These are phyloP conservation scores for Lasiosphaeria miniovina DNA, from an alignment of 495 filamentous ascomycete species.

Conservation along the genomic window DNA sequence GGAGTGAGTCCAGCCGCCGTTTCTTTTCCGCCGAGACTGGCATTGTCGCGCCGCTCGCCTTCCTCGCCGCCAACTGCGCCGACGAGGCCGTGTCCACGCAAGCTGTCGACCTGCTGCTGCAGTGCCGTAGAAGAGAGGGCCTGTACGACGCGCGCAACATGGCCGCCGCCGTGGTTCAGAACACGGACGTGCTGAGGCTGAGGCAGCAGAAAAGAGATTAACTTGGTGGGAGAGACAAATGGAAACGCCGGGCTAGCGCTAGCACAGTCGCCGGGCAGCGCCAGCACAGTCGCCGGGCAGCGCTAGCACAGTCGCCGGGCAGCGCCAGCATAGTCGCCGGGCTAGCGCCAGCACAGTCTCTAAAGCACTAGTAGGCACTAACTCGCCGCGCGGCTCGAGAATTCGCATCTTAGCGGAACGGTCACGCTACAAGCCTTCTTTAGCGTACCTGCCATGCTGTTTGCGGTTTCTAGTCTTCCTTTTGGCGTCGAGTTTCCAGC, in stretches of 20 bases:
- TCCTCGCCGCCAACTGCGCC: neutral
- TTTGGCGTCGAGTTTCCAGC: neutral
- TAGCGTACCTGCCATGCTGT: neutral
- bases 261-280: neutral
- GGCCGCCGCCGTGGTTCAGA: neutral
- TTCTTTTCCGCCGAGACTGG: neutral
- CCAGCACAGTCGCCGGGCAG: neutral
- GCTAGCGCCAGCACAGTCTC: neutral
- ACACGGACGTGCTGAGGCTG: neutral
- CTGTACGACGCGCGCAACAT: neutral
- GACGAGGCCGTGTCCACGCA: neutral
- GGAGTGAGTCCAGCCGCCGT: no score
- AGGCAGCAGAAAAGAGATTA: neutral
- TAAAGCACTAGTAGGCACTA: neutral
- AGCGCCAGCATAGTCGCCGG: neutral
- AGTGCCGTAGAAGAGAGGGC: neutral
- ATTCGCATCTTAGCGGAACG: neutral
- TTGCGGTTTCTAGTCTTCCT: neutral
- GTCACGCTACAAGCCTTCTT: neutral
- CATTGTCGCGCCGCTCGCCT: neutral
- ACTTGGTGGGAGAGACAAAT: neutral
- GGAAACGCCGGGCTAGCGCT: neutral
- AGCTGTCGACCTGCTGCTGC: neutral
- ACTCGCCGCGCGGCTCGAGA: neutral
- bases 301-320: neutral